Conservation (phyloP, 371 early-diverging fungal genomes). For the Mortierella sp. region DNA sequence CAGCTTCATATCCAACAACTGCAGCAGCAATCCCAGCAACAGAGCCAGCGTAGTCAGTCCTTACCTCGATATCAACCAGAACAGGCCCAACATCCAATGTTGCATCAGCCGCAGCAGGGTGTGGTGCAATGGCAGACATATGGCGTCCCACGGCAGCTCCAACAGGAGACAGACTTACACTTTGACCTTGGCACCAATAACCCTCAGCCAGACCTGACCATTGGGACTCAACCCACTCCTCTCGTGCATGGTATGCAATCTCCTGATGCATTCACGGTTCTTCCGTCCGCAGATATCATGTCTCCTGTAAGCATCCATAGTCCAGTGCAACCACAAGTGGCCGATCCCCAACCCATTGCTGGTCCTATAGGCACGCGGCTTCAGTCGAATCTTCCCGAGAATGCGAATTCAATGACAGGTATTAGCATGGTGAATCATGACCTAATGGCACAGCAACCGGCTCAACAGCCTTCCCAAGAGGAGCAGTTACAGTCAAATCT, state of each 20-base stretch:
- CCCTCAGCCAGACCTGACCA: slow-evolving; percentile 2
- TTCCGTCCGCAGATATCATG: slow-evolving; percentile 5
- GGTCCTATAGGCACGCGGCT: slow-evolving; percentile 4
- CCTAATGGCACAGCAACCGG: slow-evolving; percentile 12
- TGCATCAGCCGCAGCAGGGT: slow-evolving; percentile 20
- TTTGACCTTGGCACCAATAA: slow-evolving; percentile 6
- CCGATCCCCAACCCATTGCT: slow-evolving; percentile 16
- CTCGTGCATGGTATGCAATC: slow-evolving; percentile 1
- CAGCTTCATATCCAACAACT: slow-evolving; percentile 38
- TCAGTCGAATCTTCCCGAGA: slow-evolving; percentile 4
- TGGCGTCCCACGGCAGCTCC: slow-evolving; percentile 12
- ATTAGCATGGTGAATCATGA: slow-evolving; percentile 10
- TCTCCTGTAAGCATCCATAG: slow-evolving; percentile 17
- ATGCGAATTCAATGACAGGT: not conserved
- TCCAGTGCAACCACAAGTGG: slow-evolving; percentile 5
- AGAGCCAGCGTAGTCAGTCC: slow-evolving; percentile 23
- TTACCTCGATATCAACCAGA: slow-evolving; percentile 21
- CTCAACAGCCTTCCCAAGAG: slow-evolving; percentile 11
- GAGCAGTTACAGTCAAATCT: slow-evolving; percentile 12
- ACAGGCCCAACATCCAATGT: slow-evolving; percentile 12
- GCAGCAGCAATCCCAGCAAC: slow-evolving; percentile 32
- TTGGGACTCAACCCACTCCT: not conserved
- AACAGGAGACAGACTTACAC: slow-evolving; percentile 18
- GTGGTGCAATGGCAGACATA: slow-evolving; percentile 16
- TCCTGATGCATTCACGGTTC: not conserved